These are phyloP conservation scores for Phytophthora palmivora DNA, from an alignment of 352 stramenopile species.

Conservation along the genomic window DNA sequence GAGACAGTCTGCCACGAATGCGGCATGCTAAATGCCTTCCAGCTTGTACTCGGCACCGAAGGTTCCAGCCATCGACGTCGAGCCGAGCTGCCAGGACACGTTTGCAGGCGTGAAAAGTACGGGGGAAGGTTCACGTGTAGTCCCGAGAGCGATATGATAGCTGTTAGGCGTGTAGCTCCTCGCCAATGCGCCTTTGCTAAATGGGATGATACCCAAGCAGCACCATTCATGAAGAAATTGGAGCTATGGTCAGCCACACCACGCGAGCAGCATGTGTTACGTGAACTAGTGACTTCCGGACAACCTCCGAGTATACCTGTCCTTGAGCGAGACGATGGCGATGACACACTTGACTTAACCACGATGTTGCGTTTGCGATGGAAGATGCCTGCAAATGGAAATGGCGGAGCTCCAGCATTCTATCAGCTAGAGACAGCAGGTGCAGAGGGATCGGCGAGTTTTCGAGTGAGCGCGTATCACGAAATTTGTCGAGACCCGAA, in stretches of 20 bases:
- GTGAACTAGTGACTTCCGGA: constrained; percentile 72
- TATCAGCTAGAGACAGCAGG: constrained; percentile 85
- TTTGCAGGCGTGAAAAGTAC: constrained; percentile 63
- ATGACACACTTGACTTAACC: constrained; percentile 61
- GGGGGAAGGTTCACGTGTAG: constrained; percentile 54
- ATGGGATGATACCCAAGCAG: constrained; percentile 68
- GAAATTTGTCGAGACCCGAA: constrained; percentile 91
- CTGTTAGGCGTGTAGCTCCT: constrained; percentile 61
- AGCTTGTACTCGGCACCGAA: constrained; percentile 72
- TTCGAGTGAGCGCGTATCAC: constrained; percentile 72
- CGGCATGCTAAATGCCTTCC: constrained; percentile 91
- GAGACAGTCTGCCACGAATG: constrained; percentile 92
- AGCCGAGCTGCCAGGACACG: constrained; percentile 72
- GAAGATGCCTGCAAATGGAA: constrained; percentile 62
- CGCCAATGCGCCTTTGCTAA: constrained; percentile 61
- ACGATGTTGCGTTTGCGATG: constrained; percentile 74
- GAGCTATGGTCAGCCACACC: constrained; percentile 76
- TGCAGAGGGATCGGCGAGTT: constrained; percentile 70
- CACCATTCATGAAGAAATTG: constrained; percentile 68
- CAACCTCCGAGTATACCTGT: constrained; percentile 61
- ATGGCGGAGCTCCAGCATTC: constrained; percentile 77
- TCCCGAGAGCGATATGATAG: constrained; percentile 74
- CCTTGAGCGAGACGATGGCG: constrained; percentile 53
- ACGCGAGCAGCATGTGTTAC: constrained; percentile 73
- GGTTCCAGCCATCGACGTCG: constrained; percentile 54